Evolutionary conservation across 108 stramenopile genomes (phyloP).

Genomic region (Cyclotella choctawhatcheeana): DNA sequence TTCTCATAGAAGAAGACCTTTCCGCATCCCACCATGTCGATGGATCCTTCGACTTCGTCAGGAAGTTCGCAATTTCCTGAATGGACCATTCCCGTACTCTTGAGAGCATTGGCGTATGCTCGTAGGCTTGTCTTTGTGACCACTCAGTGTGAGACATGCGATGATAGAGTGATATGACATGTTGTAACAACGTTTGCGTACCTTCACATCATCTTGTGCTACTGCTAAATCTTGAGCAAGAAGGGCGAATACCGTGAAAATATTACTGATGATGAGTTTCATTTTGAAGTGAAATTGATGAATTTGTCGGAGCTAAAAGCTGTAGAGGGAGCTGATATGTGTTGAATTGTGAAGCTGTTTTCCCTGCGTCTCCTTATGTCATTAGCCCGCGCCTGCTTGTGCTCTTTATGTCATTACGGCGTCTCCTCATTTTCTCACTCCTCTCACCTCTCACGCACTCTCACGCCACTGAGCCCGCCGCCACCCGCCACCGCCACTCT

Average conservation of each 20-base stretch:
- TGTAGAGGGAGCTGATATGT: neutral
- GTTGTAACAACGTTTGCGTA: neutral
- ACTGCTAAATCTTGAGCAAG: constrained; percentile 9
- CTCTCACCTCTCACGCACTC: too few species aligned
- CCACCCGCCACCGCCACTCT: too few species aligned
- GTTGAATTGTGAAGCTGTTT: neutral
- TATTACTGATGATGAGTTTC: neutral
- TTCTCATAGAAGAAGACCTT: constrained; percentile 1
- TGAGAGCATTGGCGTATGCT: constrained; percentile 7
- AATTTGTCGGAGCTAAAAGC: too few species aligned
- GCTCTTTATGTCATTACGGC: too few species aligned
- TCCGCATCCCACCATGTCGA: constrained; percentile 10
- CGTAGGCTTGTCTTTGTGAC: constrained; percentile 10
- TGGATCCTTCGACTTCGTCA: constrained; percentile 8
- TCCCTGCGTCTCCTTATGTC: too few species aligned
- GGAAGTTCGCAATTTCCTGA: constrained; percentile 1
- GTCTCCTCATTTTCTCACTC: too few species aligned
- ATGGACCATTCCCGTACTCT: neutral
- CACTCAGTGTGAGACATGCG: too few species aligned
- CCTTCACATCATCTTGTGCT: neutral
- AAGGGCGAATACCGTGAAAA: neutral
- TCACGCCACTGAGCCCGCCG: too few species aligned
- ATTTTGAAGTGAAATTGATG: neutral
- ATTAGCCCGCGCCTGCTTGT: too few species aligned
- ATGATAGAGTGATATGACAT: too few species aligned